Evolutionary conservation across 1,284 basidiomycete genomes (phyloP).

Genomic region (Athelia psychrophila): DNA sequence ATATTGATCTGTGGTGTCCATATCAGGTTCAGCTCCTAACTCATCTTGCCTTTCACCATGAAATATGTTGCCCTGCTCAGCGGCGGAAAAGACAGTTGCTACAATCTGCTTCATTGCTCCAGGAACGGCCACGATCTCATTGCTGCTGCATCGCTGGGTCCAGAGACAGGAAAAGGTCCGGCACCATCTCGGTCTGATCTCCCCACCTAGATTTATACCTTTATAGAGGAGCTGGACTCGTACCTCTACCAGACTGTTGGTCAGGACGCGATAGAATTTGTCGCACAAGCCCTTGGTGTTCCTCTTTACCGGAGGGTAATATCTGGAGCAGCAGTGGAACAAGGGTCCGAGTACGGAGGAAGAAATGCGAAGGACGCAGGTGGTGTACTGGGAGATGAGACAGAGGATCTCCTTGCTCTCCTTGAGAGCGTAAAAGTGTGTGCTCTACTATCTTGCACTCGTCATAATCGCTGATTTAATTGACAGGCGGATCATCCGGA

Average conservation of each 20-base stretch:
- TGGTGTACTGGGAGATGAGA: constrained; percentile 84
- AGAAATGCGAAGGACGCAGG: constrained; percentile 41
- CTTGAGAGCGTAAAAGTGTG: constrained; percentile 77
- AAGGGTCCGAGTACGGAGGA: constrained; percentile 83
- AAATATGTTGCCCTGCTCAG: constrained; percentile 95
- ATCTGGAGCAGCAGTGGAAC: constrained; percentile 77
- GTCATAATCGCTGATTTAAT: constrained; percentile 2
- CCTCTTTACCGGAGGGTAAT: constrained; percentile 87
- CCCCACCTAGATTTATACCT: constrained; percentile 12
- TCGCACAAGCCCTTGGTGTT: constrained; percentile 83
- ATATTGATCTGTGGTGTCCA: not conserved
- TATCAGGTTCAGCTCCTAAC: not conserved
- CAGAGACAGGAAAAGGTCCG: constrained; percentile 81
- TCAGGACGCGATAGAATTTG: constrained; percentile 88
- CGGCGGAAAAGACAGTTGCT: constrained; percentile 98
- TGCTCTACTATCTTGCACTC: constrained; percentile 3
- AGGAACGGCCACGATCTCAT: constrained; percentile 87
- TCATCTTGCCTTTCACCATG: constrained; percentile 49
- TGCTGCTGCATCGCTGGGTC: constrained; percentile 87
- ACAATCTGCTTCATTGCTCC: constrained; percentile 89
- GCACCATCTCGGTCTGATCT: constrained; percentile 11
- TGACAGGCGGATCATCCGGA: constrained; percentile 76
- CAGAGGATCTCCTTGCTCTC: constrained; percentile 89
- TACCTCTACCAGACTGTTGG: constrained; percentile 99
- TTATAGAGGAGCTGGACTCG: constrained; percentile 94